Conservation (phyloP, 2,329 filamentous ascomycete species). For the Colletotrichum costaricense region DNA sequence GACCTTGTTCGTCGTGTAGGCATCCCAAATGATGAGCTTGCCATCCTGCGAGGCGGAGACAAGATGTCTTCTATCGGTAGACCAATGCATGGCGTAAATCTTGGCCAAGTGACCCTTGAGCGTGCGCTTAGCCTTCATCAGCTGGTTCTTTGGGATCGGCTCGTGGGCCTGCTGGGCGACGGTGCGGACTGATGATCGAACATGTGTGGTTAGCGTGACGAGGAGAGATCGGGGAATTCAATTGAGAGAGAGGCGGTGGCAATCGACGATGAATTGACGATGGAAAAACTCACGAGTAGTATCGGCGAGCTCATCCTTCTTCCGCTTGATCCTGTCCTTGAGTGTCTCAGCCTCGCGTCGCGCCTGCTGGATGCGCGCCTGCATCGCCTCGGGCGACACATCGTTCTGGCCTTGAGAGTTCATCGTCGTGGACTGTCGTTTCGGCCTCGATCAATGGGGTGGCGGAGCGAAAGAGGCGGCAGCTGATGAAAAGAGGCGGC, state of each 20-base stretch:
- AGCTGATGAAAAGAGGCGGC: background rate
- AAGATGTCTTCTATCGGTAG: conserved; percentile 94
- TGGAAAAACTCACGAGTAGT: conserved; percentile 83
- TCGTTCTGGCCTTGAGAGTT: conserved; percentile 69
- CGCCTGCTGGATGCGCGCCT: conserved; percentile 91
- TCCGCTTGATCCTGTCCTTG: conserved; percentile 99
- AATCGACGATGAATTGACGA: conserved; percentile 22
- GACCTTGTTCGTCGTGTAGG: conserved; percentile 99
- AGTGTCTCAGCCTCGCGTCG: conserved; percentile 97
- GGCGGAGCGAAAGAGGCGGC: conserved; percentile 24
- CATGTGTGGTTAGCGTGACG: conserved; percentile 38
- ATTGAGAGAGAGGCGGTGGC: conserved; percentile 25
- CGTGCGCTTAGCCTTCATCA: conserved; percentile 97
- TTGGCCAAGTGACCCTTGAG: conserved; percentile 98
- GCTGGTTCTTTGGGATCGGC: conserved; percentile 85
- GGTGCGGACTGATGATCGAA: conserved; percentile 76
- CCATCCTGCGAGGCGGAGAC: conserved; percentile 98
- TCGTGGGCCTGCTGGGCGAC: conserved; percentile 95
- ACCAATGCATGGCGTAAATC: conserved; percentile 99
- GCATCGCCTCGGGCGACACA: conserved; percentile 82
- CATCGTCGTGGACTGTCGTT: conserved; percentile 53
- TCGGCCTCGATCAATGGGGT: conserved; percentile 25
- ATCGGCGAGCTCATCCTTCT: conserved; percentile 99
- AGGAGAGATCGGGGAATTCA: conserved; percentile 13
- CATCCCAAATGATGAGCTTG: conserved; percentile 99